Base-by-base conservation (phyloP, 257 asterid species). In the Scutellaria minor region DNA sequence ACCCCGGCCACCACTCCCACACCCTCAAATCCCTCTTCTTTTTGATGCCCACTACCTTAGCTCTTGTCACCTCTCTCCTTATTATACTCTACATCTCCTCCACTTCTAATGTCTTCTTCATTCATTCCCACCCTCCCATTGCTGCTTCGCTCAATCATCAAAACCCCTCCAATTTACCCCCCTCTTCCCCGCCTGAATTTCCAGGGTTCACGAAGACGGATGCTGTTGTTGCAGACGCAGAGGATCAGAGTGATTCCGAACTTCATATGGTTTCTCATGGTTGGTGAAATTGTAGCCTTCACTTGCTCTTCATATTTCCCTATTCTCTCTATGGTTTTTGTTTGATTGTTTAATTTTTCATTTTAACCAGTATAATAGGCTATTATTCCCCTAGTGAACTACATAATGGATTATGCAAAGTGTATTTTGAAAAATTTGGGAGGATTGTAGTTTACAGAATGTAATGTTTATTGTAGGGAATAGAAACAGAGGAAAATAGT, bases 1-100 rank as follows among this genome's bases (percentile, higher is more conserved):
- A 6, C 27, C 61, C 54, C 40, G 53, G 47, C 37, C 48, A 76
- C 39, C 68, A 73, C 37, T 5, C 66, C 41, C 74, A 48, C 76
- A 60, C 82, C 4, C 72, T 81, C 46, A 88, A 78, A 71, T 65
- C 83, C 55, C 58, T 77, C 10, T 81, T 92, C 82, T 76, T 83
- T 61, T 77, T 87, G 66, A 60, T 93, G 75, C 97, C 92, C 56
- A 81, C 90, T 11, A 78, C 89, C 79, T 81, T 90, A 74, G 92
- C 91, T 83, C 89, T 93, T 40, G 62, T 87, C 52, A 85, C 95
- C 65, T 84, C 86, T 64, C 83, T 88, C 40, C 81, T 80, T 77
- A 79, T 89, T 73, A 75, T 90, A 50, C 82, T 85, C 78, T 90
- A 90, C 77, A 83, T 88, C 70, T 84, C 86, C 63, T 88, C 83